Base-by-base conservation (phyloP, 441 rosid genomes). In the Populus trichocarpa region DNA sequence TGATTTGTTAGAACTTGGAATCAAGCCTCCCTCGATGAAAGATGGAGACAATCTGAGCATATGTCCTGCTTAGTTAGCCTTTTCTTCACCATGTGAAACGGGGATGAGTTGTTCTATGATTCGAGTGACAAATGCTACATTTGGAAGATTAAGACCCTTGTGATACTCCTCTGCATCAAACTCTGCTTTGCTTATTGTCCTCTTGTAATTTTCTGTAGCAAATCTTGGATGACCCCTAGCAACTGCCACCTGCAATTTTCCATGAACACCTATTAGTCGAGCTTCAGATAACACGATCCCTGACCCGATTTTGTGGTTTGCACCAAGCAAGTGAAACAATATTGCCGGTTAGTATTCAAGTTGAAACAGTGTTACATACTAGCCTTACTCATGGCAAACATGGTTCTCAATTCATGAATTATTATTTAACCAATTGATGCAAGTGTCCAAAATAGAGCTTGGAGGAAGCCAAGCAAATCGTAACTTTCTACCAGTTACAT, bases 151-250 rank as follows among this genome's bases (percentile, higher is more conserved):
- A 33, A 88, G 84, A 22, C 80, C 82, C 22, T 73, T 46, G 0
- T 33, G 20, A 70, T 75, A 83, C 71, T 83, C 86, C 68, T 79
- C 87, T 80, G 76, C 78, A 22, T 46, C 79, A 42, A 84, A 81
- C 20, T 79, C 86, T 25, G 72, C 9, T 7, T 8, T 53, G 20
- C 16, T 74, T 61, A 87, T 67, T 18, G 85, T 75, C 59, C 78
- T 81, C 83, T 82, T 89, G 83, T 80, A 89, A 76, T 86, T 87
- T 75, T 81, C 88, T 22, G 71, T 72, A 35, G 91, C 90, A 10
- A 66, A 77, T 59, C 42, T 72, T 20, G 91, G 91, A 74, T 81
- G 87, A 67, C 87, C 91, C 68, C 83, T 84, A 3, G 88, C 91
- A 61, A 88, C 67, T n/a, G 88, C 80, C n/a, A 81, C 87, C 91